Evolutionary conservation across 129 eudicot genomes (phyloP), one percentile per base, ranked within the genome.

Genomic region (Rutidosis leptorrhynchoides): DNA sequence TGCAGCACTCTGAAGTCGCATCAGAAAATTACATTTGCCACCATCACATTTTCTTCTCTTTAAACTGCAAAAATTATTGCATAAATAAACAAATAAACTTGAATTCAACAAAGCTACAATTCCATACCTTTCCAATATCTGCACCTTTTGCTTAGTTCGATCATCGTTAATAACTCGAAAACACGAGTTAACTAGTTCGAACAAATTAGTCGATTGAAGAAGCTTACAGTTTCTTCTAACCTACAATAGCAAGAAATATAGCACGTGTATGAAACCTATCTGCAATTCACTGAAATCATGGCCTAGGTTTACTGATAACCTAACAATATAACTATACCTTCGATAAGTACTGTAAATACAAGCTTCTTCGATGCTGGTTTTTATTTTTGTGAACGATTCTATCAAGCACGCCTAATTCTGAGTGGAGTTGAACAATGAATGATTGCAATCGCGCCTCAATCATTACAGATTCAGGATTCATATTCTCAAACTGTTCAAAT

Each of bases 181-280:
- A 15, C 81, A 76, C 8, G 92, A 77, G 37, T 71, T 82, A 62
- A 93, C 73, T 33, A 84, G 58, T 70, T 88, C 95, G 74, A 77
- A 85, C 58, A 93, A 59, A 42, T 78, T 76, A 55, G 85, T 74
- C 25, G 83, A 78, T 67, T 82, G 93, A 56, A 88, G 77, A 74
- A 93, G 96, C 79, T 86, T 88, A 78, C 86, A 54, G 73, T 88
- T 92, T 75, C 96, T 85, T 72, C 87, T 85, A 55, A 93, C 95
- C 98, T 92, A 65, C 70, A 65, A n/a, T 52, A 62, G 26, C 12
- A 82, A 67, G 46, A 40, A 40, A 37, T 12, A 37, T 2, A 2
- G 3, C 3, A 40, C 46, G 12, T 4, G n/a, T 5, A 12, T 40
- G 46, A 40, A 23, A 17, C 51, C 9, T 58, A 27, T 1, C 15